phyloP scores from a whole-genome alignment of 805 yeast species.

The Suhomyces prunicola region DNA sequence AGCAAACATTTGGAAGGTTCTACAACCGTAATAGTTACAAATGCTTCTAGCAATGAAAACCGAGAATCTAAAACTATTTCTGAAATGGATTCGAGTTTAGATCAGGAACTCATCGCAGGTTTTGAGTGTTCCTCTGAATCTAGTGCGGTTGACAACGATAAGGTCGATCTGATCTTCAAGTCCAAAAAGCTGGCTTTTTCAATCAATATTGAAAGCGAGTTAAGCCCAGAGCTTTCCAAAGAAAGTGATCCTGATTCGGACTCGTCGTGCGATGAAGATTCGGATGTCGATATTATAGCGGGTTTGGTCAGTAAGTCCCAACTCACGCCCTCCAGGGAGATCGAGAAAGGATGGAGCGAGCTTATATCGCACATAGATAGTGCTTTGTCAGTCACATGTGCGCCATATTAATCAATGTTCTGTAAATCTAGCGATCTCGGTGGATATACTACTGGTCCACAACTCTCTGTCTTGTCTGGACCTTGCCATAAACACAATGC shows the following conservation, averaged over 20 bases:
- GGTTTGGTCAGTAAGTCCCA: conserved; percentile 3
- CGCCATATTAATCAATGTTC: not conserved
- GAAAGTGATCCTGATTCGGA: not conserved
- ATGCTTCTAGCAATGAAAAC: not conserved
- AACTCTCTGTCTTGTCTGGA: conserved; percentile 79
- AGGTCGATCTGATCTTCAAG: not conserved
- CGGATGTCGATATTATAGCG: conserved; percentile 20
- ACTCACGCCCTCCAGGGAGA: not conserved
- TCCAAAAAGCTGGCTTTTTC: not conserved
- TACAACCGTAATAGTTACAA: not conserved
- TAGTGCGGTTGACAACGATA: not conserved
- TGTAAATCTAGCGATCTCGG: conserved; percentile 45
- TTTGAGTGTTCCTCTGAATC: not conserved
- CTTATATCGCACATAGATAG: conserved; percentile 18
- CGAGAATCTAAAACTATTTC: not conserved
- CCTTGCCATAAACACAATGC: conserved; percentile 73
- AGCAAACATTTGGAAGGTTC: not conserved
- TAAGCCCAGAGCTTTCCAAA: not conserved
- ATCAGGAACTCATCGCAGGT: not conserved
- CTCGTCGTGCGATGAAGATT: conserved; percentile 13
- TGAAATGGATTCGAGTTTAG: conserved; percentile 19
- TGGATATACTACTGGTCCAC: conserved; percentile 60
- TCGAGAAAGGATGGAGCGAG: conserved; percentile 10
- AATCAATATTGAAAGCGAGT: not conserved
- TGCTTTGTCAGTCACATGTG: conserved; percentile 3